Evolutionary conservation across 2,329 filamentous ascomycete genomes (phyloP).

Genomic region (Arthrobotrys sinensis): DNA sequence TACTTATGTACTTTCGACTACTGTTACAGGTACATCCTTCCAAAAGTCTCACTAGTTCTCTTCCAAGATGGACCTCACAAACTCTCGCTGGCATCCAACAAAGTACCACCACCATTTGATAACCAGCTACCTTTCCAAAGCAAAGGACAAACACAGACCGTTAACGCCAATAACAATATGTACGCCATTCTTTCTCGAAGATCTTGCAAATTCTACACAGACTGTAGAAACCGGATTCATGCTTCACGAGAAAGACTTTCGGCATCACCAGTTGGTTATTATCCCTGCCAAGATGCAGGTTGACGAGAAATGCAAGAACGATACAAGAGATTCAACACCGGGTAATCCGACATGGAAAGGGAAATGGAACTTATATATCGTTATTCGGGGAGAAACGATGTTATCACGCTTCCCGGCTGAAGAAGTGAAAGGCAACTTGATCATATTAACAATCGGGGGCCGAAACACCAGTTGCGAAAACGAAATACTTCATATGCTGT

Average conservation of each 20-base stretch:
- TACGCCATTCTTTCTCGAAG: slow-evolving; percentile 55
- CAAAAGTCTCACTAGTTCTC: not conserved
- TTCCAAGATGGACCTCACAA: slow-evolving; percentile 44
- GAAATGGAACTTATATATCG: slow-evolving; percentile 40
- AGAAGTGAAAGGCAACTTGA: slow-evolving; percentile 23
- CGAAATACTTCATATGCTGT: slow-evolving; percentile 32
- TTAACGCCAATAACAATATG: slow-evolving; percentile 34
- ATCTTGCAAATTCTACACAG: slow-evolving; percentile 34
- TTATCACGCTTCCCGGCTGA: slow-evolving; percentile 25
- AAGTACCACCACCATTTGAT: slow-evolving; percentile 52
- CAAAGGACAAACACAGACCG: slow-evolving; percentile 43
- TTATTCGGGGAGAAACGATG: slow-evolving; percentile 44
- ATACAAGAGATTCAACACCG: not conserved
- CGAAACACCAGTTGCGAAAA: slow-evolving; percentile 36
- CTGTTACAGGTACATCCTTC: not conserved
- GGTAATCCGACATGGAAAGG: not conserved
- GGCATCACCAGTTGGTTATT: slow-evolving; percentile 38
- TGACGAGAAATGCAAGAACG: not conserved
- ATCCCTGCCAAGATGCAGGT: slow-evolving; percentile 31
- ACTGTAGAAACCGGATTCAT: slow-evolving; percentile 36
- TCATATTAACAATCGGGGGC: slow-evolving; percentile 41
- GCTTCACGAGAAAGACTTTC: slow-evolving; percentile 30
- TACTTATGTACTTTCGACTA: not conserved
- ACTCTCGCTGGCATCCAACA: slow-evolving; percentile 48
- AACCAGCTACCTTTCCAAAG: slow-evolving; percentile 46